Evolutionary conservation across 1,284 basidiomycete genomes (phyloP).

Genomic region (Papiliotrema nemorosa): DNA sequence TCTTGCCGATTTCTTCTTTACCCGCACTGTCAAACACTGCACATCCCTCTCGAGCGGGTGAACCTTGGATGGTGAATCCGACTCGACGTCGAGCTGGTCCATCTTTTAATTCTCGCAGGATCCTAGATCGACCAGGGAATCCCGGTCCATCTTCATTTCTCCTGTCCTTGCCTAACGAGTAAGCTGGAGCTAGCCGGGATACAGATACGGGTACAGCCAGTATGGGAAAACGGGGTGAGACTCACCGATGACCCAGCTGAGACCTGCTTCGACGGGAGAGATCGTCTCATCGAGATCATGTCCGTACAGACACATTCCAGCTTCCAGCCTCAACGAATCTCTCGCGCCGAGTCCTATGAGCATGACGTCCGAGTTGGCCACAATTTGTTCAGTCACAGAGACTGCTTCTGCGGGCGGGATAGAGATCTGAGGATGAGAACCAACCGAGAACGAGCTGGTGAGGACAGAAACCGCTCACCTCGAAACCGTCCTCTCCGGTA

Average conservation of each 20-base stretch:
- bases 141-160: constrained; percentile 50
- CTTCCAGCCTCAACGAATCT: constrained; percentile 89
- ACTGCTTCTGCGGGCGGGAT: constrained; percentile 75
- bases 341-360: constrained; percentile 88
- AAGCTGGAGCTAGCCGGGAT: not conserved
- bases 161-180: constrained; percentile 68
- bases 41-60: constrained; percentile 85
- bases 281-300: constrained; percentile 86
- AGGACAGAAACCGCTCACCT: constrained; percentile 55
- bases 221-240: constrained; percentile 4
- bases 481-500: constrained; percentile 98
- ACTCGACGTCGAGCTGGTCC: constrained; percentile 75
- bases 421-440: constrained; percentile 68
- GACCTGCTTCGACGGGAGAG: constrained; percentile 82
- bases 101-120: constrained; percentile 74
- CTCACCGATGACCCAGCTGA: constrained; percentile 88
- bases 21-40: constrained; percentile 63
- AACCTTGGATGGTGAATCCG: constrained; percentile 76
- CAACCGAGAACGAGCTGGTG: too few species aligned
- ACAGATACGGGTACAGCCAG: too few species aligned
- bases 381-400: constrained; percentile 67
- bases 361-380: constrained; percentile 63
- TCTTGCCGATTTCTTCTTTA: constrained; percentile 59
- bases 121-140: constrained; percentile 81
- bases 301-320: constrained; percentile 97